These are phyloP conservation scores for Aspergillus novoparasiticus DNA, from an alignment of 2,329 filamentous ascomycete species.

Conservation along the genomic window DNA sequence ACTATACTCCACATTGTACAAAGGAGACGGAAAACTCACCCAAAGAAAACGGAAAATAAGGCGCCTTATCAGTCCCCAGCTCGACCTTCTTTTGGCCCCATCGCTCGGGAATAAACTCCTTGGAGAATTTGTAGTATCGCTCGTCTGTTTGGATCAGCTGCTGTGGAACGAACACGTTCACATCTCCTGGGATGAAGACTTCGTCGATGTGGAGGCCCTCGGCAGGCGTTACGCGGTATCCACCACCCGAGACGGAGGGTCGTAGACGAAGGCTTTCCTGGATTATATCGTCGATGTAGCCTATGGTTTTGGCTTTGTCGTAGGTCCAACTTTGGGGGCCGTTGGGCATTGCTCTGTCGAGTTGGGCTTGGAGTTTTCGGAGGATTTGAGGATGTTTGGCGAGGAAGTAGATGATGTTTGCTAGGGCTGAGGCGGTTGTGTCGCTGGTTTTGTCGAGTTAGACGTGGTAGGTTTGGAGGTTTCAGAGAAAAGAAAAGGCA, in stretches of 20 bases:
- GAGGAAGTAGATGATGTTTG: constrained; percentile 35
- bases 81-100: constrained; percentile 27
- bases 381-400: constrained; percentile 32
- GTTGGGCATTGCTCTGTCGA: constrained; percentile 33
- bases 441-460: constrained; percentile 29
- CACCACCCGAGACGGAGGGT: constrained; percentile 34
- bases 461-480: neutral
- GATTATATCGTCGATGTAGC: constrained; percentile 69
- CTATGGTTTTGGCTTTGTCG: constrained; percentile 78
- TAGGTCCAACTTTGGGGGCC: constrained; percentile 57
- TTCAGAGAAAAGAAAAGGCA: no score
- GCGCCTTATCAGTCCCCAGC: constrained; percentile 22
- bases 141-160: constrained; percentile 31
- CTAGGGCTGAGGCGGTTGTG: constrained; percentile 36
- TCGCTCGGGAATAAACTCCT: constrained; percentile 35
- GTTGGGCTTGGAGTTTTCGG: constrained; percentile 31
- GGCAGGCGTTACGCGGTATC: constrained; percentile 38
- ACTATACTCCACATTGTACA: no score
- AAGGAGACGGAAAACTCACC: neutral
- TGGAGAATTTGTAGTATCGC: constrained; percentile 20
- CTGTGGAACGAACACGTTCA: constrained; percentile 25
- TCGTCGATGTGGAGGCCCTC: constrained; percentile 30
- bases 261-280: constrained; percentile 62
- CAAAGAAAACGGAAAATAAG: constrained; percentile 32
- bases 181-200: constrained; percentile 35